phyloP scores from a whole-genome alignment of 2,329 filamentous ascomycete species.

The Aureobasidium sp. region DNA sequence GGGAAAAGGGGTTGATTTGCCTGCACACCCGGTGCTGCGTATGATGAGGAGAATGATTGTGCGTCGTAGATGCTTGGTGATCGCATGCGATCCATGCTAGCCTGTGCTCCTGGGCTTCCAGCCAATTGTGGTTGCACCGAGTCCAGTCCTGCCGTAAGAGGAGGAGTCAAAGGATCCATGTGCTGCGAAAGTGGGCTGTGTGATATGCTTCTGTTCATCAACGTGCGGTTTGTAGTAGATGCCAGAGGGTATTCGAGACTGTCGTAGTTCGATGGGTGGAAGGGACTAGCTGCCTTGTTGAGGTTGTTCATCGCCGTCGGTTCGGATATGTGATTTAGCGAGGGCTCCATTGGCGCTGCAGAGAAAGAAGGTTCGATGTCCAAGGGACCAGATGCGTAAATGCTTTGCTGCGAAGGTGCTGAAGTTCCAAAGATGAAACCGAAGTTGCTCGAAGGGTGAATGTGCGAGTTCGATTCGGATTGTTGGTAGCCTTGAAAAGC shows the following conservation, averaged over 20 bases:
- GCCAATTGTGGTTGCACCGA: not conserved
- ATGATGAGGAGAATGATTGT: not conserved
- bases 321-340: constrained; percentile 3
- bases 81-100: constrained; percentile 8
- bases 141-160: constrained; percentile 8
- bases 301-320: constrained; percentile 7
- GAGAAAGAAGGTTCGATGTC: constrained; percentile 4
- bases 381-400: constrained; percentile 10
- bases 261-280: constrained; percentile 11
- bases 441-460: constrained; percentile 1
- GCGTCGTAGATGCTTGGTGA: constrained; percentile 14
- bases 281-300: constrained; percentile 9
- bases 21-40: not conserved
- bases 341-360: constrained; percentile 1
- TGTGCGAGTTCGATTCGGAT: not conserved
- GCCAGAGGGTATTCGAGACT: constrained; percentile 22
- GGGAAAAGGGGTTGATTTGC: constrained; percentile 2
- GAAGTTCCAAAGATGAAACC: constrained; percentile 7
- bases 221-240: constrained; percentile 21
- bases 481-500: constrained; percentile 4
- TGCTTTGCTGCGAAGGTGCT: constrained; percentile 4
- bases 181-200: constrained; percentile 28
- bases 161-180: constrained; percentile 18
- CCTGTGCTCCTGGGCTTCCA: constrained; percentile 3
- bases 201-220: constrained; percentile 28